phyloP scores from a whole-genome alignment of 306 rosid species.

The Elaeagnus macrophylla region DNA sequence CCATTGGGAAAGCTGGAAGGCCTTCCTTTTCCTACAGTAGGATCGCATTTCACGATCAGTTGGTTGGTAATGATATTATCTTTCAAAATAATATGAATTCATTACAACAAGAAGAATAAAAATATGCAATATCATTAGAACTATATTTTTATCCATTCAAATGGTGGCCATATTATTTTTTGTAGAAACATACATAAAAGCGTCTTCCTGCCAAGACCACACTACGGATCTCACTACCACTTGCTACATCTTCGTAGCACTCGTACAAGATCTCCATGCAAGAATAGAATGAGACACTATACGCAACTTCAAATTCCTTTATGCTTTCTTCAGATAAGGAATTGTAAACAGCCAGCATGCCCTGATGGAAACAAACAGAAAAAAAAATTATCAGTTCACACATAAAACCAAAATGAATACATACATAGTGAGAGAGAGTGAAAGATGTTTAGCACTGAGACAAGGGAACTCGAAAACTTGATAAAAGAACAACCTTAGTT shows the following conservation, averaged over 20 bases:
- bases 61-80: too few relatives aligned
- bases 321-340: slow-evolving; percentile 67
- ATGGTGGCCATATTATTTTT: not conserved
- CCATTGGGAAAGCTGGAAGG: slow-evolving; percentile 97
- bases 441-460: not conserved
- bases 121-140: not conserved
- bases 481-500: slow-evolving; percentile 47
- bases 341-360: slow-evolving; percentile 79
- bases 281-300: slow-evolving; percentile 87
- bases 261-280: slow-evolving; percentile 97
- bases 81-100: too few relatives aligned
- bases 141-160: not conserved
- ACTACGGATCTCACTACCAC: slow-evolving; percentile 87
- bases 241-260: slow-evolving; percentile 92
- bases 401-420: too few relatives aligned
- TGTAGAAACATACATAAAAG: slow-evolving; percentile 51
- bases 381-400: not conserved
- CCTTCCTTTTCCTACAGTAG: slow-evolving; percentile 86
- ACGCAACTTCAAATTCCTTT: slow-evolving; percentile 80
- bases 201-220: slow-evolving; percentile 98
- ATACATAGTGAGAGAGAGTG: not conserved
- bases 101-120: not conserved
- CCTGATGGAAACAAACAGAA: slow-evolving; percentile 30
- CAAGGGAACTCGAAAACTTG: not conserved
- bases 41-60: not conserved